Conservation (phyloP, 495 filamentous ascomycete genomes). For the Astrocystis sublimbata region DNA sequence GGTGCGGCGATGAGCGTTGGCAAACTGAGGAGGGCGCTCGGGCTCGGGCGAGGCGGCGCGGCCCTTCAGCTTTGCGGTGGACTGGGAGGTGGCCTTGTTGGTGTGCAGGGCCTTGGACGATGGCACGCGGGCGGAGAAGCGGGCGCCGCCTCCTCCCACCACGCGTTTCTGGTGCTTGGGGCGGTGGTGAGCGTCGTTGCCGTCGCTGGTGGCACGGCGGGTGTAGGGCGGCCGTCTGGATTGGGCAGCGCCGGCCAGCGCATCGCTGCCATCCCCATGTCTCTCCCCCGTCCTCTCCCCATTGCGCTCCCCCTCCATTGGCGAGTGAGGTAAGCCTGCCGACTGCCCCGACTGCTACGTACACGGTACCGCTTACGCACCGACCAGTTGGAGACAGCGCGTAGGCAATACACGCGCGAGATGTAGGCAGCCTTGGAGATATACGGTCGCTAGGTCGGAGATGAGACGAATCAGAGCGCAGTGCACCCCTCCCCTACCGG, state of each 20-base stretch:
- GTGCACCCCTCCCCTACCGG: slow-evolving; percentile 3
- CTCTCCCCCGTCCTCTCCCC: slow-evolving; percentile 6
- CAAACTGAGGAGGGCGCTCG: slow-evolving; percentile 29
- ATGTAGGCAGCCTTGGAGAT: no score
- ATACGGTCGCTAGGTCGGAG: neutral
- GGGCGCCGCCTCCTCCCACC: slow-evolving; percentile 42
- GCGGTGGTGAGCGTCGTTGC: slow-evolving; percentile 28
- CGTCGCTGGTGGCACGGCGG: slow-evolving; percentile 38
- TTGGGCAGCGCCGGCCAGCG: slow-evolving; percentile 39
- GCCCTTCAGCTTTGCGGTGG: slow-evolving; percentile 44
- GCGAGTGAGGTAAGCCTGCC: no score
- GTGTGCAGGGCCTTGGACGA: slow-evolving; percentile 47
- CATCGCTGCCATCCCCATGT: slow-evolving; percentile 7
- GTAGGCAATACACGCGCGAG: no score
- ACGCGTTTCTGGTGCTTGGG: slow-evolving; percentile 47
- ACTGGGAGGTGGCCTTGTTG: slow-evolving; percentile 40
- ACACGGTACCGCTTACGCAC: neutral
- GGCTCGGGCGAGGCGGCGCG: slow-evolving; percentile 38
- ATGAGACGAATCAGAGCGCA: neutral
- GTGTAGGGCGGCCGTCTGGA: slow-evolving; percentile 46
- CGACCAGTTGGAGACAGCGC: neutral
- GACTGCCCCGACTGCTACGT: neutral
- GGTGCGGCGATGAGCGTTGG: slow-evolving; percentile 45
- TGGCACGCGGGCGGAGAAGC: slow-evolving; percentile 44
- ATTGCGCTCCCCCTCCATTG: slow-evolving; percentile 1